A percentile compares a stretch with the other conserved stretches of the same genome.
Conservation (phyloP, 2,329 filamentous ascomycete genomes). For the Furcasterigmium sp. region DNA sequence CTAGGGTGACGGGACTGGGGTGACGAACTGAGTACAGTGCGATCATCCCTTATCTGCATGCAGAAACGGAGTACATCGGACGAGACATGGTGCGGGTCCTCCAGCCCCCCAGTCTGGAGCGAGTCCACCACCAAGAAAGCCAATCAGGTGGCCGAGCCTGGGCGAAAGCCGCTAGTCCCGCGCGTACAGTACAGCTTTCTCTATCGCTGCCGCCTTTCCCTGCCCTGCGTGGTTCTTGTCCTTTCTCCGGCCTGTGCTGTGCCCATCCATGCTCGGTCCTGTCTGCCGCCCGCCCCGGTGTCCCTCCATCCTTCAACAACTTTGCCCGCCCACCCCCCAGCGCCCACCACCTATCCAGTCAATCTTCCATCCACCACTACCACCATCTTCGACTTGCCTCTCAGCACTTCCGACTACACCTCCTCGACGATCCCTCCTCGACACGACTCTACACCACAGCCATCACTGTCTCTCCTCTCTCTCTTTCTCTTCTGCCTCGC, state of each 20-base stretch:
- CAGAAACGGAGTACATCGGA: background rate
- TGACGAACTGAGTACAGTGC: background rate
- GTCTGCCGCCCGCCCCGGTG: background rate
- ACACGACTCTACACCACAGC: background rate
- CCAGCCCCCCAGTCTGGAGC: conserved; percentile 1
- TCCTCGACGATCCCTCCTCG: background rate
- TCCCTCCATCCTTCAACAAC: conserved; percentile 4
- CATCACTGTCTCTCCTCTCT: background rate
- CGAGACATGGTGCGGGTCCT: background rate
- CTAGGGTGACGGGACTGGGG: too few species aligned
- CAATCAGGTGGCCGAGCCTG: background rate
- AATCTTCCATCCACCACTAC: conserved; percentile 1
- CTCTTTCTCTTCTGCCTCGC: background rate
- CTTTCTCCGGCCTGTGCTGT: background rate
- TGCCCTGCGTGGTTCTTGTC: conserved; percentile 1
- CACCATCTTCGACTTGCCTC: background rate
- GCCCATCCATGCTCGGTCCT: background rate
- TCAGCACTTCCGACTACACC: background rate
- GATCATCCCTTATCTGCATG: background rate
- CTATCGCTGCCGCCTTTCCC: conserved; percentile 2
- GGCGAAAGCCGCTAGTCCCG: background rate
- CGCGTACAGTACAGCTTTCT: background rate
- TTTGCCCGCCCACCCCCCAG: conserved; percentile 2
- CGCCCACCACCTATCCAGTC: background rate
- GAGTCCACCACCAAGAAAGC: conserved; percentile 1